Percentiles rank a stretch among this genome's conserved stretches.
Evolutionary conservation across 306 rosid species (phyloP).

Genomic region (Citrullus mucosospermus): DNA sequence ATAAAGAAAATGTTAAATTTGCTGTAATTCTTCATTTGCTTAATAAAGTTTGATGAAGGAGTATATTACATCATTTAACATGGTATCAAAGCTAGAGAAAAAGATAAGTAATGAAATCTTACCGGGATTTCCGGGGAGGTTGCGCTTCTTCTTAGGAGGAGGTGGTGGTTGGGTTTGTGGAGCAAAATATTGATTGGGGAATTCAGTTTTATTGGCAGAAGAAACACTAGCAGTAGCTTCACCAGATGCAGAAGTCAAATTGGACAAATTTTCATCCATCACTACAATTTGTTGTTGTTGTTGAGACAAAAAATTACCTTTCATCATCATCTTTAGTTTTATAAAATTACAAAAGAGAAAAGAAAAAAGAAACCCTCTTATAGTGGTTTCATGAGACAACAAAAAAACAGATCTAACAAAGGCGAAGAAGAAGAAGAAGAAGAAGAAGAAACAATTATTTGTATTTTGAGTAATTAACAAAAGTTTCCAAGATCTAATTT

Average conservation of each 20-base stretch:
- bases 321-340: conserved; percentile 1
- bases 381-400: neutral
- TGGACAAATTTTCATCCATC: conserved; percentile 77
- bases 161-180: conserved; percentile 14
- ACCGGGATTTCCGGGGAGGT: conserved; percentile 99
- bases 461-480: neutral
- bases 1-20: neutral
- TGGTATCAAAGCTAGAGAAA: neutral
- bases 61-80: neutral
- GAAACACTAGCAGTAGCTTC: conserved; percentile 63
- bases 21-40: too few relatives aligned
- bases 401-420: neutral
- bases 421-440: neutral
- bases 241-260: conserved; percentile 85
- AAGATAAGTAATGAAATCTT: too few relatives aligned
- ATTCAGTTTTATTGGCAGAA: conserved; percentile 24
- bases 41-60: too few relatives aligned
- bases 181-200: neutral
- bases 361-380: neutral
- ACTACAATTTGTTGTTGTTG: conserved; percentile 16
- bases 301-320: neutral
- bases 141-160: conserved; percentile 57
- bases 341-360: neutral
- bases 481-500: neutral
- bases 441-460: neutral